These are phyloP conservation scores for Marasmius sp. DNA, from an alignment of 1,284 basidiomycete species.

Conservation along the genomic window DNA sequence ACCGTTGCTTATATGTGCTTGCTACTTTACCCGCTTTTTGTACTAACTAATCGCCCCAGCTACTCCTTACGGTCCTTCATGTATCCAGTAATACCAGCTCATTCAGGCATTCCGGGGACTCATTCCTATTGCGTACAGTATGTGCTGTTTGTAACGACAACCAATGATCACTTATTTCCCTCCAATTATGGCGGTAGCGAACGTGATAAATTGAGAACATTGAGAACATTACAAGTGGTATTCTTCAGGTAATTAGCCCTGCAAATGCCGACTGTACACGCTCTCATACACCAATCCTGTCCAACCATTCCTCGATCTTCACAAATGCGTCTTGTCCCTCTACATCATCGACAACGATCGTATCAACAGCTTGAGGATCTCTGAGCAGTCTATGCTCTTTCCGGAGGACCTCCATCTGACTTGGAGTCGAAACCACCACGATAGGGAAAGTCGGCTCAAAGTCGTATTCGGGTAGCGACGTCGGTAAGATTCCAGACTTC, in stretches of 20 bases:
- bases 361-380: conserved; percentile 33
- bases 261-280: not conserved
- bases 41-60: not conserved
- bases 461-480: conserved; percentile 47
- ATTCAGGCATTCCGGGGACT: not conserved
- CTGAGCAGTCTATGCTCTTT: conserved; percentile 36
- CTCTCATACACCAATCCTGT: conserved; percentile 42
- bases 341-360: conserved; percentile 30
- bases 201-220: too few relatives aligned
- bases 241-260: too few relatives aligned
- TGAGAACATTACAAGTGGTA: too few relatives aligned
- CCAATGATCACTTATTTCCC: not conserved
- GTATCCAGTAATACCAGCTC: not conserved
- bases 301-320: conserved; percentile 43
- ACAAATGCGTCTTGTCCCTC: conserved; percentile 31
- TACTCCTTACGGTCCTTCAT: too few relatives aligned
- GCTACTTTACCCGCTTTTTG: not conserved
- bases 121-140: not conserved
- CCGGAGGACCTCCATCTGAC: conserved; percentile 32
- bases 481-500: conserved; percentile 33
- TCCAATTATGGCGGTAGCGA: too few relatives aligned
- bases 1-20: too few relatives aligned
- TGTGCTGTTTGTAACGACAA: not conserved
- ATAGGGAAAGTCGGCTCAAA: conserved; percentile 69
- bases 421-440: conserved; percentile 43